Percentiles rank a stretch among this genome's conserved stretches.
These are phyloP conservation scores for Geotrichum europaeum DNA, from an alignment of 1,139 yeast genomes.

Conservation along the genomic window DNA sequence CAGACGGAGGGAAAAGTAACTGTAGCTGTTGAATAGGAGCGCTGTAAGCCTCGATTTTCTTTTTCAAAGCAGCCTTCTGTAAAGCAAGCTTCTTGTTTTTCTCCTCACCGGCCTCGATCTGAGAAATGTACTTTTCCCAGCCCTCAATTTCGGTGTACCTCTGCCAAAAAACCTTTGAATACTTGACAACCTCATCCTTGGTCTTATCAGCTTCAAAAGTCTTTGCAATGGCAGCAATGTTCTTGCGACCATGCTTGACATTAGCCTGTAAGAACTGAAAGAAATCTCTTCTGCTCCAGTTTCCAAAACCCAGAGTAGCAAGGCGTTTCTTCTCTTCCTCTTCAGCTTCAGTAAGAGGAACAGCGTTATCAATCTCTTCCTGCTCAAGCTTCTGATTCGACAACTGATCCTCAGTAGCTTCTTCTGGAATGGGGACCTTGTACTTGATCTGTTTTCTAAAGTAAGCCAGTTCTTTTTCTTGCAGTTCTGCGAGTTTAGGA, in stretches of 20 bases:
- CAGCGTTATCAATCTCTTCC: slow-evolving; percentile 64
- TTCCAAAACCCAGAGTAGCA: slow-evolving; percentile 60
- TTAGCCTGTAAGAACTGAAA: slow-evolving; percentile 75
- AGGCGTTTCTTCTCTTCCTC: slow-evolving; percentile 54
- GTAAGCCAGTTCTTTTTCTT: slow-evolving; percentile 72
- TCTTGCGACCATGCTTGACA: slow-evolving; percentile 72
- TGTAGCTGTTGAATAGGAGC: slow-evolving; percentile 73
- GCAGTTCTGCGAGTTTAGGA: slow-evolving; percentile 52
- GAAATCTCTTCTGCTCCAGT: slow-evolving; percentile 87
- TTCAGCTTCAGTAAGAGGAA: slow-evolving; percentile 74
- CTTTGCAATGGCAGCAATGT: slow-evolving; percentile 53
- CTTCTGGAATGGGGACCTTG: slow-evolving; percentile 54
- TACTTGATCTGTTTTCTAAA: slow-evolving; percentile 70
- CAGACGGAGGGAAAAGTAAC: slow-evolving; percentile 75
- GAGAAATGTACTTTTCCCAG: slow-evolving; percentile 74
- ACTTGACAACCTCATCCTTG: slow-evolving; percentile 59
- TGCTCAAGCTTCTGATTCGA: slow-evolving; percentile 46
- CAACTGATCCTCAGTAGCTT: slow-evolving; percentile 46
- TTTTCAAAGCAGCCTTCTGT: slow-evolving; percentile 61
- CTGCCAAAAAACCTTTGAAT: slow-evolving; percentile 70
- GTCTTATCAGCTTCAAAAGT: slow-evolving; percentile 57
- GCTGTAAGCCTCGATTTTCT: slow-evolving; percentile 55
- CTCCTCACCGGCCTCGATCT: slow-evolving; percentile 84
- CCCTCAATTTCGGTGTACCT: slow-evolving; percentile 72
- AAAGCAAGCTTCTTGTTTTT: slow-evolving; percentile 55